Evolutionary conservation across 805 yeast genomes (phyloP).

Genomic region (Nakazawaea wyomingensis): DNA sequence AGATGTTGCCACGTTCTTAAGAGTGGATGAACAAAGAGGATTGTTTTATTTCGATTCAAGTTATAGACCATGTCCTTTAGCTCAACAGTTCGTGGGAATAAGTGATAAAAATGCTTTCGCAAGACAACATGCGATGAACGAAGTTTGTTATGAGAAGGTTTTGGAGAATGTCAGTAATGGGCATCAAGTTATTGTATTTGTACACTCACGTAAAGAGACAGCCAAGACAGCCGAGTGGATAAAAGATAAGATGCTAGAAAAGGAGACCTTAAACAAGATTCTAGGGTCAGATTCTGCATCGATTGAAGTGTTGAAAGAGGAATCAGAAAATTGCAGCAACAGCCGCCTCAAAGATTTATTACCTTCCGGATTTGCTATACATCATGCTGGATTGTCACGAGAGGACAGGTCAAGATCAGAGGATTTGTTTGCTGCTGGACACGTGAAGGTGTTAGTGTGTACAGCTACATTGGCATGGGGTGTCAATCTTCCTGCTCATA

Average conservation of each 20-base stretch:
- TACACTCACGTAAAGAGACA: constrained; percentile 92
- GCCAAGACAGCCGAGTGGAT: constrained; percentile 75
- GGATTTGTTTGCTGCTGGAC: constrained; percentile 84
- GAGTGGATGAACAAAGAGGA: constrained; percentile 56
- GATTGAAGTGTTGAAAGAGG: constrained; percentile 56
- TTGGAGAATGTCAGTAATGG: constrained; percentile 55
- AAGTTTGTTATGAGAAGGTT: constrained; percentile 76
- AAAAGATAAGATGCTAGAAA: constrained; percentile 54
- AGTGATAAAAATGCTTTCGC: constrained; percentile 79
- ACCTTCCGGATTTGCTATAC: constrained; percentile 77
- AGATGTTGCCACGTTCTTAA: constrained; percentile 80
- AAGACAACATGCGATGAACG: constrained; percentile 77
- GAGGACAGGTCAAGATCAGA: constrained; percentile 75
- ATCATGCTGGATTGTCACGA: constrained; percentile 83
- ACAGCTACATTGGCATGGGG: constrained; percentile 98
- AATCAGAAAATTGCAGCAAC: constrained; percentile 52
- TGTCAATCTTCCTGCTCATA: constrained; percentile 91
- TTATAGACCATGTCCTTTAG: constrained; percentile 88
- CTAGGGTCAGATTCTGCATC: constrained; percentile 51
- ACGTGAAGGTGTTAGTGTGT: constrained; percentile 75
- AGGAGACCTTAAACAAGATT: constrained; percentile 38
- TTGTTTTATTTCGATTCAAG: constrained; percentile 78
- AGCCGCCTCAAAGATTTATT: constrained; percentile 52
- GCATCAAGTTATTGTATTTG: constrained; percentile 84
- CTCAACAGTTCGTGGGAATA: constrained; percentile 83